Percentiles rank a stretch among this genome's conserved stretches.
phyloP scores from a whole-genome alignment of 345 rosid species.

The Hibiscus syriacus region DNA sequence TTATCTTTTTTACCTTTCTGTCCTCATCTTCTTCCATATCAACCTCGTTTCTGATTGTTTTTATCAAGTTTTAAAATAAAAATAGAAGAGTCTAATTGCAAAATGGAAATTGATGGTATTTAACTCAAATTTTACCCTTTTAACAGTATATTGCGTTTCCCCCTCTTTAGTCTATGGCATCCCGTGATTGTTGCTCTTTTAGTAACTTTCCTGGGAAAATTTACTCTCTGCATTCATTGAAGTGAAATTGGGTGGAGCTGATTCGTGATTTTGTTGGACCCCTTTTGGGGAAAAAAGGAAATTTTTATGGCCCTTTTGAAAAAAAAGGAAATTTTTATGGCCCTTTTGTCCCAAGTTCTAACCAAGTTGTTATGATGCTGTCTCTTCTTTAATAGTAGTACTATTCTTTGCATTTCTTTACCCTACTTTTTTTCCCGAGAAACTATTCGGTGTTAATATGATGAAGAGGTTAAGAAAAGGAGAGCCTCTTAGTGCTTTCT shows the following conservation, averaged over 20 bases:
- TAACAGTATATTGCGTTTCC: neutral
- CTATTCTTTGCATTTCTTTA: constrained; percentile 1
- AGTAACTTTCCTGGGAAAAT: neutral
- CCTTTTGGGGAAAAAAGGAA: neutral
- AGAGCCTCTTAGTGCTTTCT: constrained; percentile 8
- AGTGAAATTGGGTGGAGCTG: constrained; percentile 6
- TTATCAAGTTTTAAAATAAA: neutral
- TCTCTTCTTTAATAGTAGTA: constrained; percentile 8
- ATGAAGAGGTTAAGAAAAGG: constrained; percentile 4
- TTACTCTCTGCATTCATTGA: constrained; percentile 6
- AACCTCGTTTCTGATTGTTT: neutral
- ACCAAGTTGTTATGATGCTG: constrained; percentile 9
- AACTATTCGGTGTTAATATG: constrained; percentile 4
- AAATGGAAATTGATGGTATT: neutral
- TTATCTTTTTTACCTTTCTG: neutral
- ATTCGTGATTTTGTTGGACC: neutral
- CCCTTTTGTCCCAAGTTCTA: neutral
- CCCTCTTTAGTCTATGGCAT: neutral
- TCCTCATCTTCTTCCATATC: neutral
- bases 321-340: constrained; percentile 1
- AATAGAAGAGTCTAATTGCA: no score
- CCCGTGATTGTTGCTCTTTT: neutral
- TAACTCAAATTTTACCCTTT: neutral
- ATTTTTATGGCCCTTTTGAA: constrained; percentile 2
- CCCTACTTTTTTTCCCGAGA: neutral